Percentiles rank a stretch among this genome's conserved stretches.
These are phyloP conservation scores for Prototheca wickerhamii DNA, from an alignment of 163 green algal species.

Conservation along the genomic window DNA sequence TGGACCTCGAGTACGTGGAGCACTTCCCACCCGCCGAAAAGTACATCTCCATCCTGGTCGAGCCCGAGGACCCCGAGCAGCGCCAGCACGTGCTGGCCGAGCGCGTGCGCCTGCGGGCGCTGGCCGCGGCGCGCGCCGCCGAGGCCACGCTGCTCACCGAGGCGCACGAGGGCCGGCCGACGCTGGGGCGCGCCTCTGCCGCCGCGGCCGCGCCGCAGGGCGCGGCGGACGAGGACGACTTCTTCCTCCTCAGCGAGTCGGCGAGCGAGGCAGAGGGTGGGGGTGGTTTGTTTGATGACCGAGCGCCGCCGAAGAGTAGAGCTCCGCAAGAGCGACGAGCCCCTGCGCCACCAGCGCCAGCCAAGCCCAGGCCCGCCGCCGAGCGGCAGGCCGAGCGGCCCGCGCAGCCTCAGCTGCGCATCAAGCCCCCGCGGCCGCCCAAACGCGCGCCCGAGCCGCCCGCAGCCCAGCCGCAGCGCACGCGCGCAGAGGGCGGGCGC, in stretches of 20 bases:
- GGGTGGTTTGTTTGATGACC: no score
- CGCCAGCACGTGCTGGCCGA: constrained; percentile 41
- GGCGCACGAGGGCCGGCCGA: constrained; percentile 55
- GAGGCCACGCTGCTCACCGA: constrained; percentile 58
- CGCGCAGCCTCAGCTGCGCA: not conserved
- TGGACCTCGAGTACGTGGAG: constrained; percentile 60
- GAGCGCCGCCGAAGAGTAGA: not conserved
- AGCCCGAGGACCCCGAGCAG: constrained; percentile 32
- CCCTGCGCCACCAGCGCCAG: no score
- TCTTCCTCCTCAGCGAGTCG: constrained; percentile 31
- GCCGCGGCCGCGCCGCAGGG: not conserved
- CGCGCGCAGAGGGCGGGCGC: constrained; percentile 41
- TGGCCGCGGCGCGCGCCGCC: constrained; percentile 38
- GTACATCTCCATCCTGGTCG: constrained; percentile 66
- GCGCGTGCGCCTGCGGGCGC: constrained; percentile 38
- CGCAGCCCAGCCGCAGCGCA: constrained; percentile 16
- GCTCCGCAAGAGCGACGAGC: no score
- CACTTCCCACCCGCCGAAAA: constrained; percentile 78
- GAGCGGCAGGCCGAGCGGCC: no score
- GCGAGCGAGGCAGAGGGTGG: no score
- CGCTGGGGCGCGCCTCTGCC: not conserved
- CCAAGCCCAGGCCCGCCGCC: no score
- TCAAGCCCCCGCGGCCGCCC: not conserved
- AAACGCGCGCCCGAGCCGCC: not conserved
- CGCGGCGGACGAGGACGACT: constrained; percentile 26